phyloP scores from a whole-genome alignment of 495 filamentous ascomycete species.

The Aspergillus leporis region DNA sequence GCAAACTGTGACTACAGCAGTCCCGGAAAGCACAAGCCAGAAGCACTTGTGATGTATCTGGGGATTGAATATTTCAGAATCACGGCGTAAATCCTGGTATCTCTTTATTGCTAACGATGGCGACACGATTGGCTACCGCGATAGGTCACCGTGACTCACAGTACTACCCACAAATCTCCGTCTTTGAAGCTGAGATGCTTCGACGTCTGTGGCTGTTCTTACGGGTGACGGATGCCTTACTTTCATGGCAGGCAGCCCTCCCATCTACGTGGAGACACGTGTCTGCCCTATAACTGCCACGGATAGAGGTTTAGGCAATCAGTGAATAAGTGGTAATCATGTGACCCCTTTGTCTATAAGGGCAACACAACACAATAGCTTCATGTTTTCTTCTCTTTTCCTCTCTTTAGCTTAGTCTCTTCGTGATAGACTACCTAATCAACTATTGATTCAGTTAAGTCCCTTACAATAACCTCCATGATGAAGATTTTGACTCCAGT shows the following conservation, averaged over 20 bases:
- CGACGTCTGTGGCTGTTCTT: not conserved
- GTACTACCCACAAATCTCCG: not conserved
- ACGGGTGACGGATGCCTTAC: not conserved
- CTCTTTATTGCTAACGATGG: constrained; percentile 5
- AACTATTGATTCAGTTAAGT: too few relatives aligned
- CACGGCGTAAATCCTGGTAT: constrained; percentile 2
- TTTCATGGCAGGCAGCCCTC: not conserved
- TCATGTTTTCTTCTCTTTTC: too few relatives aligned
- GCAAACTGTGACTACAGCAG: not conserved
- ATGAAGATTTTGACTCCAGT: not conserved
- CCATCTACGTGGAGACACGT: not conserved
- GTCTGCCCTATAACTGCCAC: not conserved
- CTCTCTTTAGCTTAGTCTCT: too few relatives aligned
- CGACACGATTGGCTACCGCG: constrained; percentile 1
- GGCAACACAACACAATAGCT: too few relatives aligned
- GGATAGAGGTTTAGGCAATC: too few relatives aligned
- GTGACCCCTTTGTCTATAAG: too few relatives aligned
- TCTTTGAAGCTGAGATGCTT: not conserved
- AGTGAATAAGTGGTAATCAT: too few relatives aligned
- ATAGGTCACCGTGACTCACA: not conserved
- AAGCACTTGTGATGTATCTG: not conserved
- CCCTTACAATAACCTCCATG: too few relatives aligned
- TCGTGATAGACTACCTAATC: too few relatives aligned
- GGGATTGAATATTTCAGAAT: constrained; percentile 12
- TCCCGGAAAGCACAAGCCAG: constrained; percentile 4